Conservation (phyloP, 129 eudicot genomes). For the Artemisia annua region DNA sequence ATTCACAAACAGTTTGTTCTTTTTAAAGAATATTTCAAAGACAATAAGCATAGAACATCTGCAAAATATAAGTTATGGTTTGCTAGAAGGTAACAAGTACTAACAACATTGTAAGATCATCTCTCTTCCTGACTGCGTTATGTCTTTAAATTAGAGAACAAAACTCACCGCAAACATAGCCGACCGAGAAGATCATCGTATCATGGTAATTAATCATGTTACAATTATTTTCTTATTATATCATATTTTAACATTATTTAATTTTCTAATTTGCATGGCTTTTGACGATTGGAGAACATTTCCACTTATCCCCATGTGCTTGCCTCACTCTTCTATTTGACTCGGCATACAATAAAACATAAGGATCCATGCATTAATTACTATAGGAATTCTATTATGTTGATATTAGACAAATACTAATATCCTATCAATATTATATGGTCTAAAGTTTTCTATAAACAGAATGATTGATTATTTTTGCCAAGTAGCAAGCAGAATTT, state of each 20-base stretch:
- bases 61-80: constrained; percentile 22
- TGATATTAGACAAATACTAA: not conserved
- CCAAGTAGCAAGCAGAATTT: too few species aligned
- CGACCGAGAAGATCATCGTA: constrained; percentile 43
- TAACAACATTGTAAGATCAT: constrained; percentile 23
- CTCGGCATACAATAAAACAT: not conserved
- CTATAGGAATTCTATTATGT: constrained; percentile 9
- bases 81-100: constrained; percentile 27
- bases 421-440: too few species aligned
- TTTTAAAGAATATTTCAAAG: not conserved
- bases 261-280: constrained; percentile 26
- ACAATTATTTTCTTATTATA: constrained; percentile 21
- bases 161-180: constrained; percentile 44
- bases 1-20: not conserved
- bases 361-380: constrained; percentile 24
- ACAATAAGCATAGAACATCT: constrained; percentile 24
- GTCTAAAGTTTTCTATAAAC: too few species aligned
- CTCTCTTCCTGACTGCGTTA: constrained; percentile 30
- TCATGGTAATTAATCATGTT: constrained; percentile 39
- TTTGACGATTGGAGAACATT: constrained; percentile 30
- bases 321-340: constrained; percentile 23
- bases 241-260: not conserved
- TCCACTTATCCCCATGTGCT: constrained; percentile 36
- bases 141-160: constrained; percentile 43
- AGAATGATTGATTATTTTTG: too few species aligned